These are phyloP conservation scores for Colletotrichum chlorophyti DNA, from an alignment of 2,329 filamentous ascomycete genomes.

Conservation along the genomic window DNA sequence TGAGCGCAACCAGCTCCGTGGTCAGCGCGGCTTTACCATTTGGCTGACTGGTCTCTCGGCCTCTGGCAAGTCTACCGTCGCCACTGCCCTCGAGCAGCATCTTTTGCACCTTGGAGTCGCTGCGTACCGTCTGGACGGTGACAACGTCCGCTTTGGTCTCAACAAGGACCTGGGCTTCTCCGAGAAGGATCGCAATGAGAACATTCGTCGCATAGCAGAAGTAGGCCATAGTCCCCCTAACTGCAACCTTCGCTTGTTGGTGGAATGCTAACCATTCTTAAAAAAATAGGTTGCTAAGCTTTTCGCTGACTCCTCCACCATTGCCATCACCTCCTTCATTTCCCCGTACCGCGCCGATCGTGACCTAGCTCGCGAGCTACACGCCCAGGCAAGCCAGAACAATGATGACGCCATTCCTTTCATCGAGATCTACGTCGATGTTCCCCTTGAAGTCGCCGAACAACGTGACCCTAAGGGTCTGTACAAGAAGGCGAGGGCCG, in stretches of 20 bases:
- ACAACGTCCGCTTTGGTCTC: slow-evolving; percentile 97
- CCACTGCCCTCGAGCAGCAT: slow-evolving; percentile 95
- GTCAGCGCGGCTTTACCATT: slow-evolving; percentile 90
- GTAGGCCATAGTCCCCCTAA: slow-evolving; percentile 39
- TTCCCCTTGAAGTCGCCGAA: slow-evolving; percentile 91
- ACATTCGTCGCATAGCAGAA: slow-evolving; percentile 95
- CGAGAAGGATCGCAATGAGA: slow-evolving; percentile 93
- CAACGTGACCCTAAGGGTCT: slow-evolving; percentile 95
- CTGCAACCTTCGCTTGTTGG: no score
- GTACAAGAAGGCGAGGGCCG: slow-evolving; percentile 94
- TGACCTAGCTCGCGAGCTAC: slow-evolving; percentile 79
- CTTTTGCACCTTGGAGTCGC: slow-evolving; percentile 83
- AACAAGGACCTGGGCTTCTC: slow-evolving; percentile 98
- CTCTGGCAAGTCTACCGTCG: slow-evolving; percentile 96
- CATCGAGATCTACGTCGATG: slow-evolving; percentile 92
- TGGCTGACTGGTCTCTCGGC: slow-evolving; percentile 98
- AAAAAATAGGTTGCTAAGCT: slow-evolving; percentile 85
- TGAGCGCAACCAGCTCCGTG: slow-evolving; percentile 77
- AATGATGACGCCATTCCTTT: slow-evolving; percentile 80
- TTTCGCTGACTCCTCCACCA: slow-evolving; percentile 87
- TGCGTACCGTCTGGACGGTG: slow-evolving; percentile 94
- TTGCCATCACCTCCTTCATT: slow-evolving; percentile 96
- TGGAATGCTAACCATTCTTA: no score
- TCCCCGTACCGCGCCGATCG: slow-evolving; percentile 91
- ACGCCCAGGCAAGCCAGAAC: slow-evolving; percentile 64